These are phyloP conservation scores for Fusarium sp. DNA, from an alignment of 2,329 filamentous ascomycete genomes.

Conservation along the genomic window DNA sequence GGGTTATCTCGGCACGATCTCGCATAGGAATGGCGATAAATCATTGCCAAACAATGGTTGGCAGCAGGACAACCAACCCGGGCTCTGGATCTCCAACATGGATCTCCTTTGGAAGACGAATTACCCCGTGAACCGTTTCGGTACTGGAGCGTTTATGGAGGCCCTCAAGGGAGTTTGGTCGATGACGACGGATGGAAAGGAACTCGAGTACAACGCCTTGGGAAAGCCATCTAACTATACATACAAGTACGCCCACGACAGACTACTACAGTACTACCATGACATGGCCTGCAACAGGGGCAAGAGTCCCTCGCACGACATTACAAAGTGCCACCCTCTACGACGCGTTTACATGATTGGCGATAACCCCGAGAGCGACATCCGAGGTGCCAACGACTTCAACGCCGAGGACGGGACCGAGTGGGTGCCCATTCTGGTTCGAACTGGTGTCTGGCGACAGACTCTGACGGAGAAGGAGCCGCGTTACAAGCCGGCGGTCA, in stretches of 20 bases:
- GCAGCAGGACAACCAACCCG: constrained; percentile 83
- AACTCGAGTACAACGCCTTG: constrained; percentile 74
- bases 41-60: constrained; percentile 80
- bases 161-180: constrained; percentile 85
- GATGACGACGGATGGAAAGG: constrained; percentile 73
- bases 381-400: constrained; percentile 86
- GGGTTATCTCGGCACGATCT: constrained; percentile 87
- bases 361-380: constrained; percentile 90
- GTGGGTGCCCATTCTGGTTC: constrained; percentile 83
- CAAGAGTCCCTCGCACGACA: constrained; percentile 20
- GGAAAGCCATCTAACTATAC: constrained; percentile 86
- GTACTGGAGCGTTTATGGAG: constrained; percentile 90
- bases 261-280: constrained; percentile 66
- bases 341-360: constrained; percentile 93
- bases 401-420: constrained; percentile 73
- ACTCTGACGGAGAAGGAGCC: constrained; percentile 60
- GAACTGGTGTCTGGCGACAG: constrained; percentile 79
- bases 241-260: constrained; percentile 84
- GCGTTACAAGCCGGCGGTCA: constrained; percentile 70
- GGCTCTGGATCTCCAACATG: constrained; percentile 88
- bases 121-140: constrained; percentile 87
- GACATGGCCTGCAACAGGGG: constrained; percentile 40
- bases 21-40: constrained; percentile 74
- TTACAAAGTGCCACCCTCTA: constrained; percentile 62
- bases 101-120: constrained; percentile 91